A percentile compares a stretch with the other conserved stretches of the same genome.
phyloP scores from a whole-genome alignment of 164 flowering plant genomes.

The Liquidambar formosana region DNA sequence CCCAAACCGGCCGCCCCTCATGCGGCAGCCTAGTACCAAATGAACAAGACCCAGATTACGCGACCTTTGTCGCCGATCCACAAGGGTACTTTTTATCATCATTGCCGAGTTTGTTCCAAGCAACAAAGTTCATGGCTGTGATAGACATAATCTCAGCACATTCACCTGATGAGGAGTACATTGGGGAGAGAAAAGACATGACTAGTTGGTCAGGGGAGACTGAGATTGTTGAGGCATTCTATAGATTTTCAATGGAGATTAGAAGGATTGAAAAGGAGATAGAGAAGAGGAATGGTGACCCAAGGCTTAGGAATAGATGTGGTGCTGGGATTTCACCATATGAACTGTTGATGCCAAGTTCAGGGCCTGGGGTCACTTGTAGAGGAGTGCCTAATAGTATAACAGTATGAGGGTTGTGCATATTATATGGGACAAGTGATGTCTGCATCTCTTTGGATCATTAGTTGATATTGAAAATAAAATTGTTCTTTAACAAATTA shows the following conservation, averaged over 20 bases:
- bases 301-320: conserved; percentile 59
- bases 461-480: too few relatives aligned
- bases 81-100: conserved; percentile 2
- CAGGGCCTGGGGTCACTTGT: conserved; percentile 86
- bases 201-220: conserved; percentile 78
- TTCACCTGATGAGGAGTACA: conserved; percentile 69
- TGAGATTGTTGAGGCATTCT: conserved; percentile 67
- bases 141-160: conserved; percentile 8
- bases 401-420: conserved; percentile 42
- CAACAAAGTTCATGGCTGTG: conserved; percentile 12
- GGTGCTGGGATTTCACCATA: conserved; percentile 94
- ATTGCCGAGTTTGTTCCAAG: conserved; percentile 5
- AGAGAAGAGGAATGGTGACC: conserved; percentile 61
- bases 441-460: too few relatives aligned
- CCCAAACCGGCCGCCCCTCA: conserved; percentile 12
- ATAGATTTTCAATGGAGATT: conserved; percentile 73
- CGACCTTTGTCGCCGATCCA: conserved; percentile 1
- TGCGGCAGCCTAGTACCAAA: conserved; percentile 6
- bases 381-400: conserved; percentile 91
- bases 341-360: conserved; percentile 84
- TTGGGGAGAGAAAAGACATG: conserved; percentile 73
- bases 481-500: too few relatives aligned
- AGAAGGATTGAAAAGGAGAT: conserved; percentile 70
- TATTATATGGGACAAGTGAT: too few relatives aligned
- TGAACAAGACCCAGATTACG: conserved; percentile 5